Percentiles rank a stretch among this genome's conserved stretches.
phyloP scores from a whole-genome alignment of 225 moss, liverwort and hornwort species.

The Bryoerythrophyllum caledonicum region DNA sequence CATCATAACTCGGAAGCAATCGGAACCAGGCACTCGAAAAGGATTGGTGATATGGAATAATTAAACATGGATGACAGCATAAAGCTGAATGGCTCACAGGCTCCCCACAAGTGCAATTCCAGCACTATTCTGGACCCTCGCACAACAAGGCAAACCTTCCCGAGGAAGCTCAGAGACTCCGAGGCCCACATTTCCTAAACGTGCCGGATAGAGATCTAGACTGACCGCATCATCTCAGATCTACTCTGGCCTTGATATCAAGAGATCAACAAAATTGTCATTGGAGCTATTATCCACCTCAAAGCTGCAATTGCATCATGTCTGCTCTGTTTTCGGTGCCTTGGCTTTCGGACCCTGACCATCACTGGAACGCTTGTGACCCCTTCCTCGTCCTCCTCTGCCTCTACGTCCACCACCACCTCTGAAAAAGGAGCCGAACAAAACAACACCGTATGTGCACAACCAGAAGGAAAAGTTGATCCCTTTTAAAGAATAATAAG shows the following conservation, averaged over 20 bases:
- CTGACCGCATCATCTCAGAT: conserved; percentile 4
- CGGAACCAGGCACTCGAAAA: not conserved
- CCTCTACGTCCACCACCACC: conserved; percentile 51
- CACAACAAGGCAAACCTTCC: not conserved
- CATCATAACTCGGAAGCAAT: not conserved
- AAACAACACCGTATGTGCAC: not conserved
- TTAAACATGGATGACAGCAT: not conserved
- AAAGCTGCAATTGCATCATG: conserved; percentile 30
- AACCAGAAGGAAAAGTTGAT: not conserved
- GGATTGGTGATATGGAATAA: not conserved
- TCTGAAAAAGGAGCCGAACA: conserved; percentile 41
- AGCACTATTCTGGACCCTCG: conserved; percentile 6
- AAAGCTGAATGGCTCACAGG: conserved; percentile 17
- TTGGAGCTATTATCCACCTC: conserved; percentile 20
- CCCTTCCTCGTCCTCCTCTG: conserved; percentile 50
- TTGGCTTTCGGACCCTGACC: conserved; percentile 30
- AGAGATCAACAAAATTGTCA: conserved; percentile 39
- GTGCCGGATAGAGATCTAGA: conserved; percentile 18
- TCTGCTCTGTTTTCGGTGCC: conserved; percentile 37
- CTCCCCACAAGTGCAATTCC: not conserved
- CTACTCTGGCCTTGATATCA: conserved; percentile 19
- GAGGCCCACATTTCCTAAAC: not conserved
- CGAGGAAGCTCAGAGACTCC: conserved; percentile 5
- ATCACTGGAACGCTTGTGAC: conserved; percentile 34
- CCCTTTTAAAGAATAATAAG: no score